Evolutionary conservation across 306 rosid genomes (phyloP).

Genomic region (Cucurbita ficifolia): DNA sequence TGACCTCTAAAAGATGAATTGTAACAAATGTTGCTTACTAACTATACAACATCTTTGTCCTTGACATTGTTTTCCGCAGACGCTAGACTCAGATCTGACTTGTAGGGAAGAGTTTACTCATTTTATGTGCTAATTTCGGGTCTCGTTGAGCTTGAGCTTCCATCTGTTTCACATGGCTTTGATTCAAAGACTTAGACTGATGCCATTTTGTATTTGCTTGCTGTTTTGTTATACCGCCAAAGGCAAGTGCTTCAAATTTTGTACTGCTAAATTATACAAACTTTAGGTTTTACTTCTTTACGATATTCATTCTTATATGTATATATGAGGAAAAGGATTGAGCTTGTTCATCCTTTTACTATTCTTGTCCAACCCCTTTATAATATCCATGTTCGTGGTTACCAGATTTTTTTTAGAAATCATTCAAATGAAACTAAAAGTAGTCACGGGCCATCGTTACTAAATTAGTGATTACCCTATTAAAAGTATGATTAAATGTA

Average conservation of each 20-base stretch:
- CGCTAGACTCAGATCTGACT: not conserved
- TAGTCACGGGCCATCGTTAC: too few relatives aligned
- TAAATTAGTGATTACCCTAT: too few relatives aligned
- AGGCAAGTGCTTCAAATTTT: not conserved
- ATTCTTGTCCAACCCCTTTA: not conserved
- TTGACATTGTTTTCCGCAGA: constrained; percentile 12
- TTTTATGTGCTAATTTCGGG: not conserved
- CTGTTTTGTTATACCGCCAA: not conserved
- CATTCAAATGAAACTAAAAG: too few relatives aligned
- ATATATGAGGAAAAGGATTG: not conserved
- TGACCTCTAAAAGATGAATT: constrained; percentile 42
- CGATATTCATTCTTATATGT: not conserved
- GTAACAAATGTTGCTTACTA: constrained; percentile 26
- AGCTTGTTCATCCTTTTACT: not conserved
- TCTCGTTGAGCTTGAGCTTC: not conserved
- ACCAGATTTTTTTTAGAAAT: too few relatives aligned
- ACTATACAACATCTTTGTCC: constrained; percentile 7
- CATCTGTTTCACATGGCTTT: not conserved
- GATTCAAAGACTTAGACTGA: not conserved
- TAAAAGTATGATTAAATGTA: too few relatives aligned
- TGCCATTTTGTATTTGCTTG: not conserved
- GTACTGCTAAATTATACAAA: not conserved
- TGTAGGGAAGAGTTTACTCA: not conserved
- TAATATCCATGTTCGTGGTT: not conserved
- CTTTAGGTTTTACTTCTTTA: not conserved